These are phyloP conservation scores for Infundibulicybe gibba DNA, from an alignment of 768 basidiomycete species.

Conservation along the genomic window DNA sequence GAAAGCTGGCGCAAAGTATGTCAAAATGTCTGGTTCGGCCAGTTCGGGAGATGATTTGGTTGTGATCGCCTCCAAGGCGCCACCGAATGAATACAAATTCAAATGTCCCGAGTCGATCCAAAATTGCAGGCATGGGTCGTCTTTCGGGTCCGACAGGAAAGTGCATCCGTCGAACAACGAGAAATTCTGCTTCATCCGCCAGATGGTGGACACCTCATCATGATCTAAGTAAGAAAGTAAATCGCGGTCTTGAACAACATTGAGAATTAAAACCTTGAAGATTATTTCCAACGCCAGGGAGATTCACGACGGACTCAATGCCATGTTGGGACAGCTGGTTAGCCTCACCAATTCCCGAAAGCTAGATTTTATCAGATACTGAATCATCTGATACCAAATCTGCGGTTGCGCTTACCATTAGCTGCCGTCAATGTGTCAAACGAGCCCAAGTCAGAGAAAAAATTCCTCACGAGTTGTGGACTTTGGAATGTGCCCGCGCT, in stretches of 20 bases:
- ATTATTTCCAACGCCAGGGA: slow-evolving; percentile 10
- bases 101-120: slow-evolving; percentile 17
- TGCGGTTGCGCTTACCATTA: slow-evolving; percentile 13
- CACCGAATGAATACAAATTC: slow-evolving; percentile 22
- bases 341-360: slow-evolving; percentile 1
- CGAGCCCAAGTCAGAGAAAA: background rate
- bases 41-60: slow-evolving; percentile 16
- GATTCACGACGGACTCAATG: too few relatives aligned
- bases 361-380: slow-evolving; percentile 9
- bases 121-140: slow-evolving; percentile 23
- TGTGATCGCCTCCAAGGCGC: slow-evolving; percentile 15
- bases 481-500: slow-evolving; percentile 24
- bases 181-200: slow-evolving; percentile 23
- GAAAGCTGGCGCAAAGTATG: slow-evolving; percentile 19
- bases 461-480: slow-evolving; percentile 19
- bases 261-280: slow-evolving; percentile 22
- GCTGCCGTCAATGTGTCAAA: slow-evolving; percentile 7
- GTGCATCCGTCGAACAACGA: slow-evolving; percentile 21
- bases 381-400: background rate
- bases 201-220: slow-evolving; percentile 26
- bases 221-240: slow-evolving; percentile 18
- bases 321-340: too few relatives aligned
- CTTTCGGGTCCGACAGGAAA: slow-evolving; percentile 16
- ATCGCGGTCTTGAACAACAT: background rate
- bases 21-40: slow-evolving; percentile 21